These are phyloP conservation scores for Pyrus hybrid DNA, from an alignment of 331 rosid species.

Conservation along the genomic window DNA sequence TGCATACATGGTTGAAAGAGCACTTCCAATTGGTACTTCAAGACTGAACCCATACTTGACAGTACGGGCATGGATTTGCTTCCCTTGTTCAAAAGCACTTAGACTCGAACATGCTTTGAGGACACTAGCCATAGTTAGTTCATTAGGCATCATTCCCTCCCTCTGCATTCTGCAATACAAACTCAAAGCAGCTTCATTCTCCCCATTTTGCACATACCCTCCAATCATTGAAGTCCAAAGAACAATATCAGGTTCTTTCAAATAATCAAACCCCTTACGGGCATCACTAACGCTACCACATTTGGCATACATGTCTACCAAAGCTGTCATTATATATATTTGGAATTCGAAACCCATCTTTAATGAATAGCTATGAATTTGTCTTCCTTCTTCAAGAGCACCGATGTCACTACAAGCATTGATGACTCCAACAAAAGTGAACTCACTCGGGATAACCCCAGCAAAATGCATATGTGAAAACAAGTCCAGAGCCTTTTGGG, in stretches of 20 bases:
- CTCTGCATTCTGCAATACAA: conserved; percentile 68
- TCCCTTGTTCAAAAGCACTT: conserved; percentile 86
- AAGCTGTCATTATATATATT: conserved; percentile 57
- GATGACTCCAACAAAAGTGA: conserved; percentile 68
- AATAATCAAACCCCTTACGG: conserved; percentile 53
- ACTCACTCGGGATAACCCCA: conserved; percentile 56
- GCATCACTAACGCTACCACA: conserved; percentile 57
- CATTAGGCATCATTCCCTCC: conserved; percentile 61
- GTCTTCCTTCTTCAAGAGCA: conserved; percentile 58
- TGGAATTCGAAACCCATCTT: conserved; percentile 71
- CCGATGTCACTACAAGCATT: conserved; percentile 75
- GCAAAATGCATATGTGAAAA: conserved; percentile 56
- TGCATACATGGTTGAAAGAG: conserved; percentile 85
- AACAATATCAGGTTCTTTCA: conserved; percentile 65
- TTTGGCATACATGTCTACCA: conserved; percentile 88
- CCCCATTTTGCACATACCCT: conserved; percentile 69
- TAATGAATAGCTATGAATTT: conserved; percentile 55
- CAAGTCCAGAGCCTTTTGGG: conserved; percentile 48
- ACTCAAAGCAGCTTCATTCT: conserved; percentile 60
- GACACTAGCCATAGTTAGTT: conserved; percentile 72
- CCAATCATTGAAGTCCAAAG: conserved; percentile 89
- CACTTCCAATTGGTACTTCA: conserved; percentile 78
- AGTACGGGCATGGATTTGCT: conserved; percentile 61
- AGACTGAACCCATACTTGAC: conserved; percentile 61
- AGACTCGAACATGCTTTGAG: conserved; percentile 76